These are phyloP conservation scores for Betula pendula DNA, from an alignment of 306 rosid genomes.

Conservation along the genomic window DNA sequence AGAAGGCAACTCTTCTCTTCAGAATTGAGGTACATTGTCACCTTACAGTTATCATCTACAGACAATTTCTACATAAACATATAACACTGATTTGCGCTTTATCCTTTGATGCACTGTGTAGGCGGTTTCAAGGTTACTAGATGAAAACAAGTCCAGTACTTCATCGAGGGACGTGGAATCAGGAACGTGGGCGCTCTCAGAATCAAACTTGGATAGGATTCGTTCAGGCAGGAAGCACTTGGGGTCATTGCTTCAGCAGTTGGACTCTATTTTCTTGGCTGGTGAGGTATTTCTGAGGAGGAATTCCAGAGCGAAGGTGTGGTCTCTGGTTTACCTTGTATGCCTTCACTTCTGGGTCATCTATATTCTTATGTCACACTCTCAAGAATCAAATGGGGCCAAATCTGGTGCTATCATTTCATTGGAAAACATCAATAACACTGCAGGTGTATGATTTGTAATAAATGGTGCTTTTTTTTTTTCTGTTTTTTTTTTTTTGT, in stretches of 20 bases:
- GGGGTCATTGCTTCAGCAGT: conserved; percentile 68
- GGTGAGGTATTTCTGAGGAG: conserved; percentile 77
- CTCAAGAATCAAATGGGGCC: conserved; percentile 57
- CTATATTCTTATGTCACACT: conserved; percentile 73
- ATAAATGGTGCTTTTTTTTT: not conserved
- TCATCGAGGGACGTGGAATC: conserved; percentile 73
- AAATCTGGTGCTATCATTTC: conserved; percentile 84
- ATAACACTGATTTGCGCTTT: not conserved
- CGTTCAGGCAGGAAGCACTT: conserved; percentile 78
- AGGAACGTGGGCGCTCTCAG: conserved; percentile 63
- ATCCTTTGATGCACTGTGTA: conserved; percentile 34
- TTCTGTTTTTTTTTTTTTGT: no score
- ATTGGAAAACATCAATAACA: conserved; percentile 77
- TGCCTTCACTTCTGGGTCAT: conserved; percentile 95
- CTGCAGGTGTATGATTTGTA: conserved; percentile 36
- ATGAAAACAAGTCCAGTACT: conserved; percentile 56
- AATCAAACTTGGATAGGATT: conserved; percentile 61
- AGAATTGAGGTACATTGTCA: conserved; percentile 73
- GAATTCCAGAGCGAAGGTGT: conserved; percentile 68
- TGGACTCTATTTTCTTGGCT: conserved; percentile 70
- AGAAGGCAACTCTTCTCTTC: conserved; percentile 78
- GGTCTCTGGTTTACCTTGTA: conserved; percentile 74
- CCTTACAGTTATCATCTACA: conserved; percentile 6
- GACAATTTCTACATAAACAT: conserved; percentile 13
- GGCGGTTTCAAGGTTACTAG: conserved; percentile 76